phyloP scores from a whole-genome alignment of 2,329 filamentous ascomycete genomes.

The Helotiales sp. region DNA sequence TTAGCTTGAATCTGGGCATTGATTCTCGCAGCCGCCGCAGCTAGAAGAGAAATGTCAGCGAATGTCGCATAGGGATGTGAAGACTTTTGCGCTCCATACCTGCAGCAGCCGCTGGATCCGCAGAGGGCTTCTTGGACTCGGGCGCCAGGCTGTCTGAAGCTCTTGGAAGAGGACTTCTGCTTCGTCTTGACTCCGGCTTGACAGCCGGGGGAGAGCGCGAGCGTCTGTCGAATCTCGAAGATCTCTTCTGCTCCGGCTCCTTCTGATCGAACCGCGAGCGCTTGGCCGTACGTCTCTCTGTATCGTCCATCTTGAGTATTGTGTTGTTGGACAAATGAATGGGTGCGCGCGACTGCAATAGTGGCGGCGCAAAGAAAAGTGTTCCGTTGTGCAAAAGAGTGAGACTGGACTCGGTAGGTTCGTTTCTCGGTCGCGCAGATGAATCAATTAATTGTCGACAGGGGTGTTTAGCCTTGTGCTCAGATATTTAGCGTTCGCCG shows the following conservation, averaged over 20 bases:
- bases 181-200: conserved; percentile 72
- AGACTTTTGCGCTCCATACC: conserved; percentile 55
- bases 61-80: conserved; percentile 8
- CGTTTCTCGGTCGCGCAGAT: background rate
- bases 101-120: conserved; percentile 74
- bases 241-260: conserved; percentile 75
- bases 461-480: background rate
- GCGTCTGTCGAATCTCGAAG: conserved; percentile 87
- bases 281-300: conserved; percentile 74
- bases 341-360: background rate
- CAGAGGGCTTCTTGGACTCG: conserved; percentile 48
- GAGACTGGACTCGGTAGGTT: background rate
- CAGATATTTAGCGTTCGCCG: background rate
- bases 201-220: conserved; percentile 78
- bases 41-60: conserved; percentile 50
- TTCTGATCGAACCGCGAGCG: conserved; percentile 95
- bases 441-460: too few relatives aligned
- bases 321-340: background rate
- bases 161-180: conserved; percentile 75
- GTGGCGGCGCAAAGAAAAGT: conserved; percentile 7
- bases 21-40: conserved; percentile 87
- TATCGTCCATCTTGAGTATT: conserved; percentile 69
- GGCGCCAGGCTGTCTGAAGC: conserved; percentile 42
- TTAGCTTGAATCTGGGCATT: conserved; percentile 84
- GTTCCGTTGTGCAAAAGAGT: background rate